Evolutionary conservation across 768 basidiomycete species (phyloP).

Genomic region (Lentinula raphanica): DNA sequence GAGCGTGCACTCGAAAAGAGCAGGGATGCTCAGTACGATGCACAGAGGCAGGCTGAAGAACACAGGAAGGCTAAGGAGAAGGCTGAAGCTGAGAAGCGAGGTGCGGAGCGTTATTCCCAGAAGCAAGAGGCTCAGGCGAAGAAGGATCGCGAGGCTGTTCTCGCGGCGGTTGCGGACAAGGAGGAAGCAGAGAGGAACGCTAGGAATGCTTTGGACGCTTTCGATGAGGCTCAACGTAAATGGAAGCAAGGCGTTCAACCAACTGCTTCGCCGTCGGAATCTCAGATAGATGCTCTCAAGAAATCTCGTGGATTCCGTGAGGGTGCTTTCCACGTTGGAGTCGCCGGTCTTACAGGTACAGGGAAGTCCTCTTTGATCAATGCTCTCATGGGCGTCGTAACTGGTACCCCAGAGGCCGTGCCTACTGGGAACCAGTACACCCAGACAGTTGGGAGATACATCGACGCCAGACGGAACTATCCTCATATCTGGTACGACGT

Average conservation of each 20-base stretch:
- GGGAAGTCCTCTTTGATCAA: slow-evolving; percentile 24
- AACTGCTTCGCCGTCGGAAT: neutral
- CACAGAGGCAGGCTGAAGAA: slow-evolving; percentile 3
- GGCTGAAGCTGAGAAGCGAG: slow-evolving; percentile 1
- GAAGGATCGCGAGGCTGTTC: slow-evolving; percentile 1
- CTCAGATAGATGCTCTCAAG: neutral
- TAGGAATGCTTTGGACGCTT: neutral
- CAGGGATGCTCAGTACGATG: slow-evolving; percentile 1
- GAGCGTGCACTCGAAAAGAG: slow-evolving; percentile 1
- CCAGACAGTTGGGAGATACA: neutral
- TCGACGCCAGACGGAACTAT: neutral
- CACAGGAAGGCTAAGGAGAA: slow-evolving; percentile 1
- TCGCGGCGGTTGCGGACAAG: neutral
- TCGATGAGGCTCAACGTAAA: neutral
- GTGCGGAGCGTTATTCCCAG: neutral
- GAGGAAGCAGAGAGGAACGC: slow-evolving; percentile 6
- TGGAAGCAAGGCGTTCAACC: slow-evolving; percentile 1
- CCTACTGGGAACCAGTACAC: slow-evolving; percentile 1
- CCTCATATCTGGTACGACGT: slow-evolving; percentile 8
- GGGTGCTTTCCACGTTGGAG: slow-evolving; percentile 23
- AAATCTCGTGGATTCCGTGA: slow-evolving; percentile 4
- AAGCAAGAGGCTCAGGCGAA: neutral
- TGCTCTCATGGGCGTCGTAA: slow-evolving; percentile 2
- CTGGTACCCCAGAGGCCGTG: neutral
- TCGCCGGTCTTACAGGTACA: slow-evolving; percentile 24